Percentiles rank a stretch among this genome's conserved stretches.
These are phyloP conservation scores for Suillus luteus DNA, from an alignment of 768 basidiomycete species.

Conservation along the genomic window DNA sequence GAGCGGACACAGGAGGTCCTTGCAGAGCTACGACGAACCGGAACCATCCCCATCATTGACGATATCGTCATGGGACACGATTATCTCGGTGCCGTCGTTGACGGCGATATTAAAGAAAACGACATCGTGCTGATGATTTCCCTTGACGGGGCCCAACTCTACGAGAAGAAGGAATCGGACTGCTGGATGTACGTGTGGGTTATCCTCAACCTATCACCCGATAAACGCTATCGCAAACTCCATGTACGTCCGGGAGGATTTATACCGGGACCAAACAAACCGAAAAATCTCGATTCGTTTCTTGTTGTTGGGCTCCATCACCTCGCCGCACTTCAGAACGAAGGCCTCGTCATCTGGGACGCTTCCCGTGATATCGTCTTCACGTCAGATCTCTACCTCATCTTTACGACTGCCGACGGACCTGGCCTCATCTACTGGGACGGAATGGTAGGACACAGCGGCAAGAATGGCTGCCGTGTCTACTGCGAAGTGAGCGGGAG, in stretches of 20 bases:
- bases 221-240: slow-evolving; percentile 32
- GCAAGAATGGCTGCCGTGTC: no score
- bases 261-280: slow-evolving; percentile 38
- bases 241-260: slow-evolving; percentile 33
- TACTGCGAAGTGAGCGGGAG: no score
- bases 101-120: slow-evolving; percentile 21
- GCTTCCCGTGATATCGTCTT: slow-evolving; percentile 5
- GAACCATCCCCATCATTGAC: slow-evolving; percentile 18
- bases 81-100: slow-evolving; percentile 23
- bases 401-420: no score
- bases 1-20: slow-evolving; percentile 17
- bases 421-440: no score
- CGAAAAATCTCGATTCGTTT: slow-evolving; percentile 35
- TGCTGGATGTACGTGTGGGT: slow-evolving; percentile 42
- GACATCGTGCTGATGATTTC: slow-evolving; percentile 40
- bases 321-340: slow-evolving; percentile 32
- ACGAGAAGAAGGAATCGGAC: slow-evolving; percentile 42
- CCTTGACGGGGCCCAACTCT: slow-evolving; percentile 46
- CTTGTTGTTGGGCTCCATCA: slow-evolving; percentile 37
- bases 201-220: slow-evolving; percentile 30
- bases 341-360: slow-evolving; percentile 38
- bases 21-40: slow-evolving; percentile 20
- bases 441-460: no score
- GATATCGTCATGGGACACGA: slow-evolving; percentile 37
- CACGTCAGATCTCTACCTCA: no score